Percentiles rank a stretch among this genome's conserved stretches.
Conservation (phyloP, 805 yeast species). For the Maudiozyma turicensis region DNA sequence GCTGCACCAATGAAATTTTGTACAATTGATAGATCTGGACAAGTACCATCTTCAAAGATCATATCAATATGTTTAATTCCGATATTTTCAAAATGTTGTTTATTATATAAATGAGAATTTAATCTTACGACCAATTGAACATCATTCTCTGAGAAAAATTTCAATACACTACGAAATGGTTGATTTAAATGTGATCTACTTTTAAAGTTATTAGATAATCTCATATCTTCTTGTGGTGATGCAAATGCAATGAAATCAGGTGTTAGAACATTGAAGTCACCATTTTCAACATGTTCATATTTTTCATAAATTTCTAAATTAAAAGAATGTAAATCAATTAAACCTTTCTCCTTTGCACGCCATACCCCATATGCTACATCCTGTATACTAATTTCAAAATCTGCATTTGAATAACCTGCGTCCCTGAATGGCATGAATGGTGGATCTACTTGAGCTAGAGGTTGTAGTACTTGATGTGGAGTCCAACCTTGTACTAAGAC, state of each 20-base stretch:
- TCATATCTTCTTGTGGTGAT: conserved; percentile 71
- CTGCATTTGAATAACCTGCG: conserved; percentile 95
- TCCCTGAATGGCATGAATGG: conserved; percentile 94
- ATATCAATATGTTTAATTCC: conserved; percentile 88
- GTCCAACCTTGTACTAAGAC: conserved; percentile 93
- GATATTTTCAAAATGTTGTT: conserved; percentile 67
- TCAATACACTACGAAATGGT: conserved; percentile 73
- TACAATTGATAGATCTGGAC: conserved; percentile 91
- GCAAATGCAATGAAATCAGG: conserved; percentile 97
- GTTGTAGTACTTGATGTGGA: conserved; percentile 94
- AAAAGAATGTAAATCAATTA: conserved; percentile 78
- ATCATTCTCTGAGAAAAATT: conserved; percentile 58
- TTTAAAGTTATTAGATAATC: conserved; percentile 15
- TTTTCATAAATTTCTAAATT: conserved; percentile 90
- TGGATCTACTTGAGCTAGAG: conserved; percentile 82
- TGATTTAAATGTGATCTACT: conserved; percentile 41
- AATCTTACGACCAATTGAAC: conserved; percentile 87
- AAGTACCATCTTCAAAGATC: conserved; percentile 97
- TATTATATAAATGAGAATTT: conserved; percentile 85
- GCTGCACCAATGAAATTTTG: conserved; percentile 92
- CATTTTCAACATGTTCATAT: conserved; percentile 92
- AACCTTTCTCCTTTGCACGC: conserved; percentile 90
- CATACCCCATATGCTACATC: conserved; percentile 94
- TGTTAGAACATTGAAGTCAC: conserved; percentile 85
- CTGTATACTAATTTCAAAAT: conserved; percentile 86